phyloP scores from a whole-genome alignment of 176 grass and related monocot genomes.

The Avena eriantha region DNA sequence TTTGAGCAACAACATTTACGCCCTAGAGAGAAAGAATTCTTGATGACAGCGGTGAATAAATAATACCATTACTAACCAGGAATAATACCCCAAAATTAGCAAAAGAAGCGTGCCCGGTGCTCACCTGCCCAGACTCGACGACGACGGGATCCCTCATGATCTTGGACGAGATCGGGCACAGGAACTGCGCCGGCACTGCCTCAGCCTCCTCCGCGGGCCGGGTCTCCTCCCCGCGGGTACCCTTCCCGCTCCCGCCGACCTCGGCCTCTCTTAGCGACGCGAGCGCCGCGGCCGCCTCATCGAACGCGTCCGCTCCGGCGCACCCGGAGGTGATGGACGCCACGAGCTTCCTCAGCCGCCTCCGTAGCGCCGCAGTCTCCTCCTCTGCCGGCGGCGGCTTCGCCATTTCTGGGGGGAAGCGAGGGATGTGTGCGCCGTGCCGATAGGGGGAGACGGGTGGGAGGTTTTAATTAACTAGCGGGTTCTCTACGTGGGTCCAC shows the following conservation, averaged over 20 bases:
- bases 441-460: conserved; percentile 5
- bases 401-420: conserved; percentile 34
- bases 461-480: conserved; percentile 36
- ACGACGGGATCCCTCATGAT: conserved; percentile 88
- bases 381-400: conserved; percentile 48
- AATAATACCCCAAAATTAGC: neutral
- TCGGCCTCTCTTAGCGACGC: conserved; percentile 53
- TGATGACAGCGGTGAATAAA: neutral
- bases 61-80: neutral
- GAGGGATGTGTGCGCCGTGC: conserved; percentile 23
- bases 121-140: conserved; percentile 79
- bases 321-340: conserved; percentile 41
- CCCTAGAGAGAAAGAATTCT: neutral
- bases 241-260: conserved; percentile 42
- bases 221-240: conserved; percentile 21
- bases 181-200: conserved; percentile 55
- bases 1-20: neutral
- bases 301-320: conserved; percentile 43
- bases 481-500: neutral
- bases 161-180: conserved; percentile 76
- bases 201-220: neutral
- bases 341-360: conserved; percentile 53
- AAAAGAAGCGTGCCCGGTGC: neutral
- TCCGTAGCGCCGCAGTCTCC: conserved; percentile 47
- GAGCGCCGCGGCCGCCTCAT: conserved; percentile 65